phyloP scores from a whole-genome alignment of 257 asterid species.

The Jasminum sambac region DNA sequence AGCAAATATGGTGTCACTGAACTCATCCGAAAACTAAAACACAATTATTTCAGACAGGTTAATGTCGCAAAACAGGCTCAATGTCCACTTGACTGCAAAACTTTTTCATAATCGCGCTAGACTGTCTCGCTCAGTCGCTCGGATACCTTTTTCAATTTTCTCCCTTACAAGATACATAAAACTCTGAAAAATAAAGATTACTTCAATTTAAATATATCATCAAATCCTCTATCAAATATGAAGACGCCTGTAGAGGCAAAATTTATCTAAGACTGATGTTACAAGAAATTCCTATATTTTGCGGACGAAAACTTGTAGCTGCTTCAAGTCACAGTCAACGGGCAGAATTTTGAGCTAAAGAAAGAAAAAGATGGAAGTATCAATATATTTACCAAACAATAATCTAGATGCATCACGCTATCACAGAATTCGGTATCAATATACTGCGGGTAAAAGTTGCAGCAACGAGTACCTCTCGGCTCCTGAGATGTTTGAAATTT shows the following conservation, averaged over 20 bases:
- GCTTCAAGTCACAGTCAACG: slow-evolving; percentile 20
- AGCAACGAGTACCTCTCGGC: slow-evolving; percentile 36
- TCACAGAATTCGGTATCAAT: background rate
- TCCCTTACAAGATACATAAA: slow-evolving; percentile 19
- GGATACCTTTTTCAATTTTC: background rate
- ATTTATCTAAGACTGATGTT: slow-evolving; percentile 18
- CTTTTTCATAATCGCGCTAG: background rate
- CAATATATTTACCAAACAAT: background rate
- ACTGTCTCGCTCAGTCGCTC: background rate
- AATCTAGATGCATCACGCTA: background rate
- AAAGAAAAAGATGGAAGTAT: background rate
- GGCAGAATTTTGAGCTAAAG: slow-evolving; percentile 8
- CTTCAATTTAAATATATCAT: background rate
- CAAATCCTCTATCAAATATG: slow-evolving; percentile 13
- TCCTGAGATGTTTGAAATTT: slow-evolving; percentile 24
- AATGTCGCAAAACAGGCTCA: background rate
- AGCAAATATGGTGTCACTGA: background rate
- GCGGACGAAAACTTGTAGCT: slow-evolving; percentile 21
- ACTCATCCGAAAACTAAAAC: background rate
- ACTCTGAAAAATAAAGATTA: slow-evolving; percentile 6
- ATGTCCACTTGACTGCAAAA: background rate
- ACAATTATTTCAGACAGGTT: background rate
- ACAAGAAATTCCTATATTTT: slow-evolving; percentile 20
- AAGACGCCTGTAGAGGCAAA: slow-evolving; percentile 19
- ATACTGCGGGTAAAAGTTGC: background rate